These are phyloP conservation scores for Teratosphaeria viscida DNA, from an alignment of 2,329 filamentous ascomycete genomes.

Conservation along the genomic window DNA sequence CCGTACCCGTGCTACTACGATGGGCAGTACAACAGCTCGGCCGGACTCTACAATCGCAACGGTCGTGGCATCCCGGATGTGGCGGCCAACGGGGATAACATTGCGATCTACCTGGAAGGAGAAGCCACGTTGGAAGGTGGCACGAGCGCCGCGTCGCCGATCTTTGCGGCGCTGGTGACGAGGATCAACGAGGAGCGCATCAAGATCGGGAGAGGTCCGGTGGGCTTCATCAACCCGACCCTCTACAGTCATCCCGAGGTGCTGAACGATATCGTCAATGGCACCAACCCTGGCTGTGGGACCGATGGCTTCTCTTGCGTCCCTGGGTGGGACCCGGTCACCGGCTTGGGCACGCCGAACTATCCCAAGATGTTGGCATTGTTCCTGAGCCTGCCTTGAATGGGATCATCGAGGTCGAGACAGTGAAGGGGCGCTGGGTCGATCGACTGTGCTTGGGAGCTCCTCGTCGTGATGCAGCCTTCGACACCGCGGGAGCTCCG, in stretches of 20 bases:
- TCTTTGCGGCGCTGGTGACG: slow-evolving; percentile 20
- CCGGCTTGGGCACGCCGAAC: slow-evolving; percentile 17
- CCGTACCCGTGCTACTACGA: slow-evolving; percentile 16
- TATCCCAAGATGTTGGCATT: slow-evolving; percentile 18
- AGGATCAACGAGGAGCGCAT: slow-evolving; percentile 19
- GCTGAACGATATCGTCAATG: slow-evolving; percentile 17
- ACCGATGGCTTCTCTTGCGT: slow-evolving; percentile 16
- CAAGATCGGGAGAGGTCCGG: slow-evolving; percentile 11
- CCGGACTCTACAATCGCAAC: slow-evolving; percentile 21
- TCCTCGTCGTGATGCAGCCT: not conserved
- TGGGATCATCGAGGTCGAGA: not conserved
- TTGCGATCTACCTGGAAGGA: slow-evolving; percentile 32
- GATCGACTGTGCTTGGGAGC: not conserved
- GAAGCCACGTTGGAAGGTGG: slow-evolving; percentile 18
- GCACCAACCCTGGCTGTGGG: slow-evolving; percentile 26
- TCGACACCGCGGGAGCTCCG: not conserved
- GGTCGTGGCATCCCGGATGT: slow-evolving; percentile 28
- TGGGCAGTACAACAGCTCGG: slow-evolving; percentile 10
- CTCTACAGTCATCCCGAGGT: slow-evolving; percentile 18
- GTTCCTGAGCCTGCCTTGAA: slow-evolving; percentile 9
- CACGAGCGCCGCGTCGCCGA: slow-evolving; percentile 17
- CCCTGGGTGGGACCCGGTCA: slow-evolving; percentile 1
- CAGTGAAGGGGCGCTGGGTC: not conserved
- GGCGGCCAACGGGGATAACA: slow-evolving; percentile 30
- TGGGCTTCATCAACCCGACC: slow-evolving; percentile 25